Evolutionary conservation across 495 filamentous ascomycete genomes (phyloP).

Genomic region (Penicillium malachiteum): DNA sequence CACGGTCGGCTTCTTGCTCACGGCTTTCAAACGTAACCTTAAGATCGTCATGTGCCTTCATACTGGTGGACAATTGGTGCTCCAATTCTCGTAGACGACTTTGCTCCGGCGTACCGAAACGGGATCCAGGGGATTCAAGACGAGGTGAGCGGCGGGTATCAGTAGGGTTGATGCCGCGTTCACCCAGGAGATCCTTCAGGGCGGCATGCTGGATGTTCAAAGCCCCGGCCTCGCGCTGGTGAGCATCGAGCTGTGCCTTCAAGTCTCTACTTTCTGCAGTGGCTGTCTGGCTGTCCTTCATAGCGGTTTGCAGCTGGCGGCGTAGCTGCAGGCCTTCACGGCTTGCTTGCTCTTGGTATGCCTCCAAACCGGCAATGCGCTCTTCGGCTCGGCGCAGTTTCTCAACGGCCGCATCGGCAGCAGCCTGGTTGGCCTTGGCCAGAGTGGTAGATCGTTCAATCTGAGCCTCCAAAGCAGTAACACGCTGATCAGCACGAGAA

Average conservation of each 20-base stretch:
- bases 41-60: conserved; percentile 80
- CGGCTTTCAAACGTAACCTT: conserved; percentile 72
- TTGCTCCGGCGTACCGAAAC: conserved; percentile 76
- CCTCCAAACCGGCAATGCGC: conserved; percentile 91
- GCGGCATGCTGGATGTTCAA: conserved; percentile 86
- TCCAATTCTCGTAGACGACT: conserved; percentile 84
- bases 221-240: conserved; percentile 87
- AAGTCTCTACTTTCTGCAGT: conserved; percentile 76
- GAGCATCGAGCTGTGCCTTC: conserved; percentile 72
- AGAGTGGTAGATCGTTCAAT: conserved; percentile 73
- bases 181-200: conserved; percentile 85
- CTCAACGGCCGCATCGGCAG: conserved; percentile 84
- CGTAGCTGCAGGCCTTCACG: conserved; percentile 86
- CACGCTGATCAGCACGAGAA: conserved; percentile 69
- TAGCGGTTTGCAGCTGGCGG: conserved; percentile 78
- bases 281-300: conserved; percentile 74
- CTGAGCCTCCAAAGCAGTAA: conserved; percentile 74
- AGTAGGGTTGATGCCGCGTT: conserved; percentile 68
- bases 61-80: conserved; percentile 75
- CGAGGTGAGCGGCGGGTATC: conserved; percentile 57
- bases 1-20: conserved; percentile 76
- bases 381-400: conserved; percentile 91
- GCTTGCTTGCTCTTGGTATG: conserved; percentile 95
- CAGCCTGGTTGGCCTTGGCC: conserved; percentile 81
- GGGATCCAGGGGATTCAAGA: conserved; percentile 67